Percentiles rank a stretch among this genome's conserved stretches.
These are phyloP conservation scores for Trichosanthes truncata DNA, from an alignment of 306 rosid species.

Conservation along the genomic window DNA sequence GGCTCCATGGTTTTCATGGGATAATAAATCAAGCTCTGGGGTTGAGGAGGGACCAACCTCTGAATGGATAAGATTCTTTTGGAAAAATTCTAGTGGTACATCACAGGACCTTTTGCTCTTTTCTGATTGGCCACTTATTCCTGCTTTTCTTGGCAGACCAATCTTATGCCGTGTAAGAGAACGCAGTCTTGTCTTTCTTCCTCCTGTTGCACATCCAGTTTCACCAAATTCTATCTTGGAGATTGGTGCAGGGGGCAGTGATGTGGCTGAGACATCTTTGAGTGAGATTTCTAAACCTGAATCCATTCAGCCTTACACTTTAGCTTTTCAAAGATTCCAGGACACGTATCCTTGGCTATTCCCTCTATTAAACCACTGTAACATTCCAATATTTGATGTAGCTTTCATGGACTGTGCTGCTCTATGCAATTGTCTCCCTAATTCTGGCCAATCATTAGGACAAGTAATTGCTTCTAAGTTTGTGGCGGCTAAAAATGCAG, in stretches of 20 bases:
- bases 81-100: conserved; percentile 55
- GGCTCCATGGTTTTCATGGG: conserved; percentile 99
- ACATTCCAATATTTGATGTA: conserved; percentile 74
- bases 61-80: conserved; percentile 82
- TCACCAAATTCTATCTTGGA: conserved; percentile 27
- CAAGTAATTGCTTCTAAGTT: conserved; percentile 82
- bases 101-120: conserved; percentile 56
- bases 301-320: conserved; percentile 39
- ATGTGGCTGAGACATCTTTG: conserved; percentile 18
- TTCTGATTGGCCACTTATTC: conserved; percentile 93
- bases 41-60: conserved; percentile 81
- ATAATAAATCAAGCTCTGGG: conserved; percentile 49
- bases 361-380: conserved; percentile 75
- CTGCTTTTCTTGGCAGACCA: conserved; percentile 93
- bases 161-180: conserved; percentile 84
- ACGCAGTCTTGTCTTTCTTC: conserved; percentile 68
- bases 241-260: conserved; percentile 29
- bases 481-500: conserved; percentile 75
- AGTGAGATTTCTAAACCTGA: conserved; percentile 33
- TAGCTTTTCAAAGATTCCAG: conserved; percentile 55
- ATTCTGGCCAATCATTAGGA: conserved; percentile 56
- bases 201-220: conserved; percentile 31
- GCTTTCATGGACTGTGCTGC: conserved; percentile 68
- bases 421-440: conserved; percentile 51
- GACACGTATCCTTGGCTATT: conserved; percentile 68